phyloP scores from a whole-genome alignment of 2,329 filamentous ascomycete genomes.

The Nemania abortiva region DNA sequence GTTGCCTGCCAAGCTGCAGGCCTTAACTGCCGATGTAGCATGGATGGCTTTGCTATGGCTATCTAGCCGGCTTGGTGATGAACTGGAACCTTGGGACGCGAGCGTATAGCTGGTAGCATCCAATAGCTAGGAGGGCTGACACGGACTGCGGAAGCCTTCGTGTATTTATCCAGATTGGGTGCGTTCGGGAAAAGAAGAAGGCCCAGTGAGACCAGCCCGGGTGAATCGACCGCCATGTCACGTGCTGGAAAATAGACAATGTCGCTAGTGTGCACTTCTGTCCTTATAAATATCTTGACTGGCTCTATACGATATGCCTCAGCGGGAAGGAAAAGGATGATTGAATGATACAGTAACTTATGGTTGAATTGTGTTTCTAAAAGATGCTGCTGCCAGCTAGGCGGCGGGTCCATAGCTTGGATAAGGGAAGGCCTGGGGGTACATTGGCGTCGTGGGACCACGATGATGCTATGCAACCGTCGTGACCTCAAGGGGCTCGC shows the following conservation, averaged over 20 bases:
- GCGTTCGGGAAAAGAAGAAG: constrained; percentile 29
- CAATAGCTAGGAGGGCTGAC: constrained; percentile 25
- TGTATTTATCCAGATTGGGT: constrained; percentile 41
- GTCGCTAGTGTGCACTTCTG: neutral
- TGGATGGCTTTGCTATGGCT: constrained; percentile 18
- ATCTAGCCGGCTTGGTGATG: constrained; percentile 26
- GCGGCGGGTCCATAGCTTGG: neutral
- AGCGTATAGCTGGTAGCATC: constrained; percentile 5
- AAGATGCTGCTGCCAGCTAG: neutral
- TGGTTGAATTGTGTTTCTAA: neutral
- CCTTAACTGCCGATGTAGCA: constrained; percentile 35
- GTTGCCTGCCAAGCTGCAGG: constrained; percentile 23
- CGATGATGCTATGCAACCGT: neutral
- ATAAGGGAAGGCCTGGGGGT: no score
- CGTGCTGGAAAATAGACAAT: constrained; percentile 13
- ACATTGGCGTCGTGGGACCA: neutral
- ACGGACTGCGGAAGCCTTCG: constrained; percentile 31
- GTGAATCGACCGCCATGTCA: constrained; percentile 26
- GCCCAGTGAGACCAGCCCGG: constrained; percentile 16
- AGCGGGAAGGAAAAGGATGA: neutral
- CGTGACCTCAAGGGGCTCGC: neutral
- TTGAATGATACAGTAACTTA: neutral
- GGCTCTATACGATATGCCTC: neutral
- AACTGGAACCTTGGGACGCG: constrained; percentile 6
- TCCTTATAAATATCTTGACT: neutral